Evolutionary conservation across 768 basidiomycete species (phyloP).

Genomic region (Hericium coralloides): DNA sequence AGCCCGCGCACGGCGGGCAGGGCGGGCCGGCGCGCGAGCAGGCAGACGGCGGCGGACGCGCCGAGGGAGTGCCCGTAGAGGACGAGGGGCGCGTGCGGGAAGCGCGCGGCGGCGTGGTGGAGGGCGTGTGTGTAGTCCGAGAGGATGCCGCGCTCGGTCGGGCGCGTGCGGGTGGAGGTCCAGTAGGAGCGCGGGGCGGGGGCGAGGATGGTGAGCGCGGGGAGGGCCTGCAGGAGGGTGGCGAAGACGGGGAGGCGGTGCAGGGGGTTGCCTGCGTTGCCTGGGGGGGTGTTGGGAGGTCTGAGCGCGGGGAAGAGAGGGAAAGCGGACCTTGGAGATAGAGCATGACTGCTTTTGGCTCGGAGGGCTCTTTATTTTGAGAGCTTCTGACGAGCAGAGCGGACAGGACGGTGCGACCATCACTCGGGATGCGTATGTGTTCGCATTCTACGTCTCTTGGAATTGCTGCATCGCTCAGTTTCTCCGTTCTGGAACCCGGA

Average conservation of each 20-base stretch:
- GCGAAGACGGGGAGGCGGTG: conserved; percentile 36
- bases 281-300: conserved; percentile 14
- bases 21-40: conserved; percentile 20
- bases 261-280: conserved; percentile 44
- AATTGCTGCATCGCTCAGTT: conserved; percentile 15
- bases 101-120: conserved; percentile 22
- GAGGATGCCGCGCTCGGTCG: conserved; percentile 31
- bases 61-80: conserved; percentile 44
- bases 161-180: conserved; percentile 31
- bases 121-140: conserved; percentile 31
- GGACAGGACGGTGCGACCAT: conserved; percentile 13
- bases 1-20: conserved; percentile 23
- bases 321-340: conserved; percentile 26
- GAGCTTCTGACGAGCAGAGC: conserved; percentile 18
- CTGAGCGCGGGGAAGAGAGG: background rate
- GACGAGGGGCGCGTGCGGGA: conserved; percentile 25
- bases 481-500: conserved; percentile 29
- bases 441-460: conserved; percentile 19
- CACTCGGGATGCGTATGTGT: conserved; percentile 20
- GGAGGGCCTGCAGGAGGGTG: conserved; percentile 18
- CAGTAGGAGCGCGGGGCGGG: conserved; percentile 43
- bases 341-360: conserved; percentile 21
- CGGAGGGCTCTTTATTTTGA: background rate
- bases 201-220: conserved; percentile 23
- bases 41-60: conserved; percentile 32